These are phyloP conservation scores for Hydrangea macrophylla DNA, from an alignment of 148 eudicot species.

Conservation along the genomic window DNA sequence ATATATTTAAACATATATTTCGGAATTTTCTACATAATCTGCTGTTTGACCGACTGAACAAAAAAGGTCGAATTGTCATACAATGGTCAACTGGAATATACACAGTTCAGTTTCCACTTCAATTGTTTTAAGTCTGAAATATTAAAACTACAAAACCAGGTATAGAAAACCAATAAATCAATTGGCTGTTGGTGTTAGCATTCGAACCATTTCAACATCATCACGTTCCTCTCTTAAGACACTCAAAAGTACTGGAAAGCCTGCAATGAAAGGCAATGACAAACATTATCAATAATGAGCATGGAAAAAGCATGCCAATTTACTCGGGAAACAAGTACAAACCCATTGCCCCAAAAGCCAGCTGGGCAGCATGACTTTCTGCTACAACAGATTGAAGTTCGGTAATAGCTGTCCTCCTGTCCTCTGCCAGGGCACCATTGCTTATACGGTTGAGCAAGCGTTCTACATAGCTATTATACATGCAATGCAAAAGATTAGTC, in stretches of 20 bases:
- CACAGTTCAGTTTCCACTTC: not conserved
- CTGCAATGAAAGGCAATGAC: conserved; percentile 39
- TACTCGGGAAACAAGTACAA: conserved; percentile 22
- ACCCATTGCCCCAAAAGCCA: conserved; percentile 99
- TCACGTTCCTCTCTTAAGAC: conserved; percentile 93
- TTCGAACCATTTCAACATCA: conserved; percentile 89
- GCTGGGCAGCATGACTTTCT: conserved; percentile 85
- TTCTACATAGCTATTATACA: conserved; percentile 71
- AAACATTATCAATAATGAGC: not conserved
- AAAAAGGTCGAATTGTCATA: not conserved
- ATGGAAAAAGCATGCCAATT: conserved; percentile 1
- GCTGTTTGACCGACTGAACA: not conserved
- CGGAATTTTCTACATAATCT: too few relatives aligned
- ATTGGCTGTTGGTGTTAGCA: conserved; percentile 2
- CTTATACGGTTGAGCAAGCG: conserved; percentile 94
- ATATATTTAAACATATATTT: not conserved
- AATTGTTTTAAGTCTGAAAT: not conserved
- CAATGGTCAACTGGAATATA: not conserved
- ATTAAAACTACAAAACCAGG: not conserved
- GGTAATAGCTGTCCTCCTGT: conserved; percentile 77
- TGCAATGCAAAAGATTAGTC: conserved; percentile 2
- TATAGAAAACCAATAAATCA: not conserved
- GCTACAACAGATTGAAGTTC: conserved; percentile 96
- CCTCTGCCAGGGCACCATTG: conserved; percentile 85
- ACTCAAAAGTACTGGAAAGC: conserved; percentile 77